Evolutionary conservation across 2,329 filamentous ascomycete genomes (phyloP), one percentile per base, ranked within the genome.

Genomic region (Trichoderma sp.): DNA sequence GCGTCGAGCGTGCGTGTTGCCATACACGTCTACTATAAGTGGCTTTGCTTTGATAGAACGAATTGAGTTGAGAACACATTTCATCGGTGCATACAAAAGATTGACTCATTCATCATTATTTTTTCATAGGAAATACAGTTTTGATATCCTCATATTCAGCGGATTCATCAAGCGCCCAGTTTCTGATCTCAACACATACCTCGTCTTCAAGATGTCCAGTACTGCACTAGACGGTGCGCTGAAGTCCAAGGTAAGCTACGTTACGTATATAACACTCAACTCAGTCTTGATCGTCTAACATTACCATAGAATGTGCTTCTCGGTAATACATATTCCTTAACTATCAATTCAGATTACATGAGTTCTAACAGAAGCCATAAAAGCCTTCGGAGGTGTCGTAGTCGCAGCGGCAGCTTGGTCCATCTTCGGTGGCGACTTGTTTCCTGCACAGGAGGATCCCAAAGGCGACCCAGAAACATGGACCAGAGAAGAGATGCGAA

Each of bases 341-440:
- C 8, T 35, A 29, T 7, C 16, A 16, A 12, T n/a, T 9, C n/a
- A 24, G n/a, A 18, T 27, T 6, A 2, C 27, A 24, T 41, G 21
- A 6, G 31, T 16, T n/a, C 24, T 60, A 45, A 60, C 21, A 29
- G 4, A 16, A 8, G 12, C 27, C 12, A 45, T 6, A 50, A 60
- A 27, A 92, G 94, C 92, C 21, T 98, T 98, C 82, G 92, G 93
- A 5, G 94, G 93, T 11, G 89, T 97, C 71, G 90, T 98, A 16
- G 93, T 94, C 7, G 94, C 93, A 2, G 95, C 93, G 2, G 93
- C 95, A 18, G 91, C 91, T 59, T 98, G 93, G 93, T 90, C 91
- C 21, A 96, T 98, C 80, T 97, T 93, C 92, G 95, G 95, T 75
- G 89, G 91, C 71, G 94, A 96, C 77, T 89, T 98, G 81, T 97